Evolutionary conservation across 2,329 filamentous ascomycete species (phyloP), one percentile per base, ranked within the genome.

Genomic region (Moelleriella libera): DNA sequence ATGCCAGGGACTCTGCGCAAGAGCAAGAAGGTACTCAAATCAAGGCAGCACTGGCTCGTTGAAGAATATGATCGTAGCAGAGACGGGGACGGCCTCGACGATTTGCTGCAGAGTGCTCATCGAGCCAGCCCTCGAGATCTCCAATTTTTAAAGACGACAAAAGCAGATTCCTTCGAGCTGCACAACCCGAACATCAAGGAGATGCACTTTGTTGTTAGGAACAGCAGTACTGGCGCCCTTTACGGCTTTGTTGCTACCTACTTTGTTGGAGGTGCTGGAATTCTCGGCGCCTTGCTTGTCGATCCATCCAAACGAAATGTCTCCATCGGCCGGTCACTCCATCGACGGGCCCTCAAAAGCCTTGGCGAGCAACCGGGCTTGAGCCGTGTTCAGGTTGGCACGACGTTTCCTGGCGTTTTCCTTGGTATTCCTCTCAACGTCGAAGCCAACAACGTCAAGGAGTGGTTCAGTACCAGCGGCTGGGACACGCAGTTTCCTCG

Each of bases 171-270:
- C 1, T 94, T 97, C 60, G 76, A 88, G 49, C 68, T 95, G 2
- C 77, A 74, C 52, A 80, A 81, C 54, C 70, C 77, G 1, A 76
- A 82, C 43, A 75, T 94, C 30, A 78, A 85, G 48, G 88, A 95
- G 63, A 71, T 81, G 0, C 89, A 97, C 62, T 94, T 90, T 58
- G 88, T 96, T 7, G 89, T 97, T 32, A 79, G 89, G 21, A 97
- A 96, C 61, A 94, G 86, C 66, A 94, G 85, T 62, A 97, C 89
- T 0, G 83, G 88, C 52, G 86, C 86, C 0, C 68, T 97, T 0
- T 96, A 95, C 58, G 89, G 89, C 2, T 97, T 96, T 63, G 90
- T 85, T 58, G 84, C 88, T 0, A 94, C 88, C 0, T 96, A 94
- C 60, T 88, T 79, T 60, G 80, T 85, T 58, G 79, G 79, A 41